Conservation (phyloP, 2,329 filamentous ascomycete genomes). For the Xylariaceae sp. region DNA sequence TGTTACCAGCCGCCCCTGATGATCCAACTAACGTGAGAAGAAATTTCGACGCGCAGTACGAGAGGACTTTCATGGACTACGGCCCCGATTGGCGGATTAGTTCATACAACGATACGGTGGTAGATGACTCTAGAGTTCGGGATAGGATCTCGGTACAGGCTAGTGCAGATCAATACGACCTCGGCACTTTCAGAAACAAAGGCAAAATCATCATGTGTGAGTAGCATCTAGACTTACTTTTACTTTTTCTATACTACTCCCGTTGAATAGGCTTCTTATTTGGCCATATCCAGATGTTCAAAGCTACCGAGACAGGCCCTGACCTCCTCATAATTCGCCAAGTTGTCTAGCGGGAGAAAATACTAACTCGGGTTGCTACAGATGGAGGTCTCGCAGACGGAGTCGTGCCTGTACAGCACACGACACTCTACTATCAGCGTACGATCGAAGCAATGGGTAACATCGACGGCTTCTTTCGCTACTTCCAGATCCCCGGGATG, state of each 20-base stretch:
- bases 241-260: too few species aligned
- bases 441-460: slow-evolving; percentile 32
- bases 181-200: slow-evolving; percentile 31
- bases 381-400: slow-evolving; percentile 37
- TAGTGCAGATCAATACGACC: slow-evolving; percentile 35
- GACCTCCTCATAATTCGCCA: too few species aligned
- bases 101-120: slow-evolving; percentile 34
- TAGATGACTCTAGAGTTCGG: slow-evolving; percentile 27
- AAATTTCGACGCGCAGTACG: slow-evolving; percentile 35
- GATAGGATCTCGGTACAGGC: slow-evolving; percentile 29
- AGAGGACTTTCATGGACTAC: slow-evolving; percentile 34
- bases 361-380: too few species aligned
- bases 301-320: too few species aligned
- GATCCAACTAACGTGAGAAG: slow-evolving; percentile 27
- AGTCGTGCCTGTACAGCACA: slow-evolving; percentile 32
- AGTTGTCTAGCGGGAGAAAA: too few species aligned
- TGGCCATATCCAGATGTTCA: too few species aligned
- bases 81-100: slow-evolving; percentile 29
- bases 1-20: slow-evolving; percentile 27
- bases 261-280: too few species aligned
- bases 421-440: slow-evolving; percentile 33
- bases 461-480: slow-evolving; percentile 50
- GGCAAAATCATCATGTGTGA: slow-evolving; percentile 39
- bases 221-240: too few species aligned
- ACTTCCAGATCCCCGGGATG: slow-evolving; percentile 51